Percentiles rank a stretch among this genome's conserved stretches.
Evolutionary conservation across 2,329 filamentous ascomycete genomes (phyloP).

Genomic region (Epichloe coenophiala): DNA sequence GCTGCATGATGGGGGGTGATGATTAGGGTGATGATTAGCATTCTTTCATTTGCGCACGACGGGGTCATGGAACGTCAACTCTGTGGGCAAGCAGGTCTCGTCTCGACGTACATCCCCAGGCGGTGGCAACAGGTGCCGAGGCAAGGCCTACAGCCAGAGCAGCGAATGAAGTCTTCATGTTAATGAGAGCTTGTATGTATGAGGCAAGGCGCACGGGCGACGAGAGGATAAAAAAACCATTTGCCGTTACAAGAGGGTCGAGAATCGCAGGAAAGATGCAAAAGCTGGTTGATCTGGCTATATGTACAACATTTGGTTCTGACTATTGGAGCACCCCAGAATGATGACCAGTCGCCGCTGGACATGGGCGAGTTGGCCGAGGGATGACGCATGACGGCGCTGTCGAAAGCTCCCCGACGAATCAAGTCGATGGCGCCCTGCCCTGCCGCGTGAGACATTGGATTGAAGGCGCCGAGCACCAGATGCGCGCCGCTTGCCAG

Average conservation of each 20-base stretch:
- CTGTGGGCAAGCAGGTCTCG: not conserved
- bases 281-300: not conserved
- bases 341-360: no score
- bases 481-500: no score
- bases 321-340: no score
- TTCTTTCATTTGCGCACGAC: not conserved
- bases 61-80: not conserved
- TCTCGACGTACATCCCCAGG: conserved; percentile 28
- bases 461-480: no score
- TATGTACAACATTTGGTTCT: not conserved
- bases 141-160: conserved; percentile 18
- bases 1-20: conserved; percentile 20
- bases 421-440: no score
- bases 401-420: no score
- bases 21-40: not conserved
- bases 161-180: conserved; percentile 20
- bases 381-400: no score
- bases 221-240: not conserved
- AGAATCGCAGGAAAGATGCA: not conserved
- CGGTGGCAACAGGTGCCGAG: conserved; percentile 20
- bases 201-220: not conserved
- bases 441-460: no score
- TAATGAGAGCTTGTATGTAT: not conserved
- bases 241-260: not conserved
- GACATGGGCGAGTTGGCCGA: not conserved